Conservation (phyloP, 129 eudicot genomes). For the Flaveria ramosissima region DNA sequence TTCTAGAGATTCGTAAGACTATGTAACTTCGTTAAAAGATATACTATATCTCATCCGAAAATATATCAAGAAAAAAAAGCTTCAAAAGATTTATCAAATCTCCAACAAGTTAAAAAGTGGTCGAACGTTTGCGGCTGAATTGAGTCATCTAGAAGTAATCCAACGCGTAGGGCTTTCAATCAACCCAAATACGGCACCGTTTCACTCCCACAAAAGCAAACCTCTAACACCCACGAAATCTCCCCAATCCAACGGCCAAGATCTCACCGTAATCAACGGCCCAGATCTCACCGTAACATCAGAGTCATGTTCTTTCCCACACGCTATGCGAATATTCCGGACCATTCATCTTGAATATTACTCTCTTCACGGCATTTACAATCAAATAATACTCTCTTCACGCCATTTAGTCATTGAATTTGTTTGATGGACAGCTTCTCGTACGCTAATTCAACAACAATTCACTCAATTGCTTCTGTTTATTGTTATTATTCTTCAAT, state of each 20-base stretch:
- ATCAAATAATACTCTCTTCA: not conserved
- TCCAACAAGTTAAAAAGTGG: not conserved
- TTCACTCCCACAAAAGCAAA: not conserved
- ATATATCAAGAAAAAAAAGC: not conserved
- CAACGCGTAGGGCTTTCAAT: slow-evolving; percentile 22
- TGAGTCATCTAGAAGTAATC: not conserved
- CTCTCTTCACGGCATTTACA: not conserved
- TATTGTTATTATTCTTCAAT: not conserved
- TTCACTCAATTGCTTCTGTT: slow-evolving; percentile 8
- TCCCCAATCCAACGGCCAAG: slow-evolving; percentile 31
- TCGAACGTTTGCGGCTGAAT: slow-evolving; percentile 22
- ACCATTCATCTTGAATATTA: slow-evolving; percentile 32
- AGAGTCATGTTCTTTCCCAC: slow-evolving; percentile 27
- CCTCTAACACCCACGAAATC: not conserved
- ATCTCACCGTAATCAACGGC: not conserved
- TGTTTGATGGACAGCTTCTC: slow-evolving; percentile 16
- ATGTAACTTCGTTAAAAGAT: not conserved
- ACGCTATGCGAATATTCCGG: slow-evolving; percentile 38
- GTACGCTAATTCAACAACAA: slow-evolving; percentile 14
- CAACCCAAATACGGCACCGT: not conserved
- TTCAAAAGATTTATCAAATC: not conserved
- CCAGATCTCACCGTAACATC: not conserved
- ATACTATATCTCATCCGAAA: not conserved
- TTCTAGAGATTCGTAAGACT: not conserved
- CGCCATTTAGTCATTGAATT: not conserved